Base-by-base conservation (phyloP, 257 asterid genomes). In the Fraxinus americana region DNA sequence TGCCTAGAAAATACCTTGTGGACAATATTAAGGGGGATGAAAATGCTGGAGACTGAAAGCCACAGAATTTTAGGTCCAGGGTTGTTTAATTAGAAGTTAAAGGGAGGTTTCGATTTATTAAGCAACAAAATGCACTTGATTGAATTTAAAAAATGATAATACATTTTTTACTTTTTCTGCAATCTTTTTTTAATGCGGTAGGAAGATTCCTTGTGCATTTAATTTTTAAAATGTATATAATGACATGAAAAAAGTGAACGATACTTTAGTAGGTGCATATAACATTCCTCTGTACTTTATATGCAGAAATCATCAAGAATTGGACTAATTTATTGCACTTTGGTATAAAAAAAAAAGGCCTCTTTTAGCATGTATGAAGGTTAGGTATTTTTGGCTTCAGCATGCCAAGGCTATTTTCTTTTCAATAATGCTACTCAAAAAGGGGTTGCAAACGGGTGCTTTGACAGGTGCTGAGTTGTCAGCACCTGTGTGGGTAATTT, bases 361-460 rank as follows among this genome's bases (percentile, higher is more conserved):
- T 82, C 52, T 7, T 67, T 45, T 61, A 52, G 71, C 41, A 59
- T 69, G 48, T 48, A 76, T 36, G 39, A 67, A 9, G 45, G 45
- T 27, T 43, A 67, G 45, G 45, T 27, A 5, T 8, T 76, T 12
- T 16, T 54, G 35, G 68, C 66, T 61, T 23, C 13, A 25, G 68
- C 68, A 21, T 25, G 36, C 68, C 14, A 25, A 61, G 16, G 14
- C 68, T 61, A 16, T 61, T 25, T 61, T 25, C 68, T 2, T 61
- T 9, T 9, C 11, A 2, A 34, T 34, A 34, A 34, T 4, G 36
- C 36, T 34, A 34, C 36, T 34, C 36, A 34, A 34, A 34, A 0
- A 34, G 36, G 36, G 36, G 4, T 34, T 34, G 36, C 36, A 34
- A 34, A 34, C 5, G 36, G 36, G 36, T 34, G 34, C 34, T 32